Percentiles rank a stretch among this genome's conserved stretches.
Conservation (phyloP, 2,329 filamentous ascomycete species). For the Trichoderma citrinoviride region DNA sequence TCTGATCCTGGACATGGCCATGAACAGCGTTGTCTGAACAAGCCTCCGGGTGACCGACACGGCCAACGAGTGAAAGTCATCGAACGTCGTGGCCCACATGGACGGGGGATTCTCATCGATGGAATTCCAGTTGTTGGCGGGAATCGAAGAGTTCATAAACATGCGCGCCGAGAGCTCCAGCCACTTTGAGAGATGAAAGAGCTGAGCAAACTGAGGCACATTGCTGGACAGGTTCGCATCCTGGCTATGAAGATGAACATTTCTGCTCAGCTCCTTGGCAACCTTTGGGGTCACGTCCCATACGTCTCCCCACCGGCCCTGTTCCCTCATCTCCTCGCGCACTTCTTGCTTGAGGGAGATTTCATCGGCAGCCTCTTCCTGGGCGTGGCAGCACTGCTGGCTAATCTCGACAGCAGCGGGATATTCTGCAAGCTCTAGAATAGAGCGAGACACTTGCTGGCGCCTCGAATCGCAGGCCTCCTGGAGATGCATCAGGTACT, state of each 20-base stretch:
- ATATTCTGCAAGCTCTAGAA: slow-evolving; percentile 53
- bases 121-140: slow-evolving; percentile 65
- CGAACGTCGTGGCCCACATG: slow-evolving; percentile 71
- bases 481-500: slow-evolving; percentile 65
- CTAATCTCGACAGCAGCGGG: slow-evolving; percentile 73
- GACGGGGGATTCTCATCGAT: slow-evolving; percentile 63
- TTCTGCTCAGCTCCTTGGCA: slow-evolving; percentile 33
- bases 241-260: slow-evolving; percentile 19
- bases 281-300: slow-evolving; percentile 61
- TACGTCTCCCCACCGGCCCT: slow-evolving; percentile 55
- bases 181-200: slow-evolving; percentile 62
- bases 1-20: slow-evolving; percentile 66
- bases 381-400: slow-evolving; percentile 58
- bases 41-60: slow-evolving; percentile 68
- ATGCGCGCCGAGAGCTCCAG: slow-evolving; percentile 61
- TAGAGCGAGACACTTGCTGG: slow-evolving; percentile 33
- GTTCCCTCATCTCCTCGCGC: slow-evolving; percentile 60
- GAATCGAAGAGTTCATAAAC: slow-evolving; percentile 70
- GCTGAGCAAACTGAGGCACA: slow-evolving; percentile 47
- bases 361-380: slow-evolving; percentile 68
- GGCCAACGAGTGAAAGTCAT: slow-evolving; percentile 68
- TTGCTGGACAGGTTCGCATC: slow-evolving; percentile 22
- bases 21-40: slow-evolving; percentile 65
- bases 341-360: slow-evolving; percentile 63
- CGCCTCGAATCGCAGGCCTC: slow-evolving; percentile 44